Evolutionary conservation across 139 green algal genomes (phyloP).

Genomic region (Chlorella sp.): DNA sequence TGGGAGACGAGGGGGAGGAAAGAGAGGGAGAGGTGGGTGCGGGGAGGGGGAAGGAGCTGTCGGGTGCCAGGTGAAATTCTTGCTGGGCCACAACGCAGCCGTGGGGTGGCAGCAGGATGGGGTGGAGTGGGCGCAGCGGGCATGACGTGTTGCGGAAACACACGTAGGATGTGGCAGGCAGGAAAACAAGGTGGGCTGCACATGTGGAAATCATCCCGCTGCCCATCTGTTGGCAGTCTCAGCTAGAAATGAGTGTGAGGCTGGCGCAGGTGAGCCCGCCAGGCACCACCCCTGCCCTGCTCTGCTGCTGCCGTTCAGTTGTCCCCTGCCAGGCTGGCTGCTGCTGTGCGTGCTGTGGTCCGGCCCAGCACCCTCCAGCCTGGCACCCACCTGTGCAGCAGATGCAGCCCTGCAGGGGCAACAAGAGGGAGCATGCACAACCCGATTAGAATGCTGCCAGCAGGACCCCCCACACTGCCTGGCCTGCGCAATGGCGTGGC

Average conservation of each 20-base stretch:
- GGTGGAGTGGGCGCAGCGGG: too few relatives aligned
- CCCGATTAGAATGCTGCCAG: neutral
- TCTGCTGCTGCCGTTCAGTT: too few relatives aligned
- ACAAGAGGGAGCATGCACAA: neutral
- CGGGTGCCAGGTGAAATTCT: neutral
- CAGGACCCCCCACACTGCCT: neutral
- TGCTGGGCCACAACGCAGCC: too few relatives aligned
- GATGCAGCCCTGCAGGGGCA: slow-evolving; percentile 63
- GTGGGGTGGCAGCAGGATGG: too few relatives aligned
- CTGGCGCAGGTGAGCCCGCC: neutral
- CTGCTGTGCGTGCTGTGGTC: neutral
- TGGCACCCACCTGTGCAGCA: slow-evolving; percentile 65
- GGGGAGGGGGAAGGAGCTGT: too few relatives aligned
- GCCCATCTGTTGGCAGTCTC: neutral
- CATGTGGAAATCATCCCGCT: too few relatives aligned
- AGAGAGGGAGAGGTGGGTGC: too few relatives aligned
- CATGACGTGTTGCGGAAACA: too few relatives aligned
- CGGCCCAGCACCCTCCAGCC: neutral
- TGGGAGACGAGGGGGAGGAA: neutral
- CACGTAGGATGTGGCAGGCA: too few relatives aligned
- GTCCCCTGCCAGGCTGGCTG: neutral
- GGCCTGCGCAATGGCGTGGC: neutral
- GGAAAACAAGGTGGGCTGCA: too few relatives aligned
- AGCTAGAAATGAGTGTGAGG: neutral
- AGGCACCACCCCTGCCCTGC: too few relatives aligned